These are phyloP conservation scores for Eragrostis curvula DNA, from an alignment of 176 grass and related monocot species.

Conservation along the genomic window DNA sequence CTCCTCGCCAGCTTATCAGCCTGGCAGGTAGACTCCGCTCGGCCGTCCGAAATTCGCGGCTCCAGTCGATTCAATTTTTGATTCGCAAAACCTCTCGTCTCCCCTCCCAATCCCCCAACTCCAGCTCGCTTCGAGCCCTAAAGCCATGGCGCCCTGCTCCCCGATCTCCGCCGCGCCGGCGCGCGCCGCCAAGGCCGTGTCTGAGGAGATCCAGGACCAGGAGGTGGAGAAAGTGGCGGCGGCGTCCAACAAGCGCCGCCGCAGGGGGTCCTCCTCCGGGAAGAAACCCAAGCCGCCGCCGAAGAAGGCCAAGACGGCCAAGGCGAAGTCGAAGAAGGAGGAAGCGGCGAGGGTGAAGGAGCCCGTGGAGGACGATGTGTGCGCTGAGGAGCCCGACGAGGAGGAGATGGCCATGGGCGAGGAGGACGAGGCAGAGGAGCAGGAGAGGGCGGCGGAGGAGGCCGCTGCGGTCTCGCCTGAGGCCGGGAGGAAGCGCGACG, in stretches of 20 bases:
- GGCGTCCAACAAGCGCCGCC: neutral
- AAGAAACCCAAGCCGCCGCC: slow-evolving; percentile 10
- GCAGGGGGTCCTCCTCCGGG: neutral
- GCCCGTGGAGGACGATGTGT: slow-evolving; percentile 12
- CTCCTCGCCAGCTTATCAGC: neutral
- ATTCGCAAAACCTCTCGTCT: neutral
- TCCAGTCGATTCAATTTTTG: neutral
- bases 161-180: neutral
- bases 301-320: slow-evolving; percentile 19
- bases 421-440: slow-evolving; percentile 3
- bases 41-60: neutral
- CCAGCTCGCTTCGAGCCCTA: neutral
- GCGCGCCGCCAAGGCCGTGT: slow-evolving; percentile 12
- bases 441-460: neutral
- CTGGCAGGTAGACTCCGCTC: neutral
- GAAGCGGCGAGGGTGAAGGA: neutral
- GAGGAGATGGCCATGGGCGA: slow-evolving; percentile 48
- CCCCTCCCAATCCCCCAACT: neutral
- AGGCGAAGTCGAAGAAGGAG: slow-evolving; percentile 21
- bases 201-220: neutral
- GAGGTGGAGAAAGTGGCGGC: neutral
- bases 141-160: slow-evolving; percentile 29
- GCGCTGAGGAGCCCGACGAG: slow-evolving; percentile 37
- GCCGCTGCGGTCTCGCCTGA: neutral
- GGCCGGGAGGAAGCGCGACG: slow-evolving; percentile 14